Evolutionary conservation across 139 green algal species (phyloP).

Genomic region (Gonium pectorale): DNA sequence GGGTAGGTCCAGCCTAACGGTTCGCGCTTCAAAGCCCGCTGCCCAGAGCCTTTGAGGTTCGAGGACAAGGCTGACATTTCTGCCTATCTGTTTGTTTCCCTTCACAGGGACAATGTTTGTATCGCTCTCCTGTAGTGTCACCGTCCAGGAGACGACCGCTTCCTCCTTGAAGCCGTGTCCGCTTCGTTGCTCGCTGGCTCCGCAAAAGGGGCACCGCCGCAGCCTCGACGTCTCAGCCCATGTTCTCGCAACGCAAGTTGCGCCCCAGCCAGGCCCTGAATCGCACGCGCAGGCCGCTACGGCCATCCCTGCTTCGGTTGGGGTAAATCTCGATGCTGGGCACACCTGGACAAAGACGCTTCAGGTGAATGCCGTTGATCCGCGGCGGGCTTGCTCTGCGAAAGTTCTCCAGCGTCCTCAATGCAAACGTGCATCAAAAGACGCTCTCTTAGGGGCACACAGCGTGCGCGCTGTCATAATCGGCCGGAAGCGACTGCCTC

Average conservation of each 20-base stretch:
- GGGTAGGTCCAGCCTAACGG: too few species aligned
- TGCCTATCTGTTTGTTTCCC: too few species aligned
- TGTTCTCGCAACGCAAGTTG: constrained; percentile 6
- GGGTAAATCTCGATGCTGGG: neutral
- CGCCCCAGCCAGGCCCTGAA: neutral
- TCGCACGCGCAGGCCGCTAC: neutral
- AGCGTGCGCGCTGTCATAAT: too few species aligned
- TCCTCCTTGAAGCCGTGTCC: neutral
- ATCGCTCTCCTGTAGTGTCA: neutral
- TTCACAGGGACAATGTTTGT: too few species aligned
- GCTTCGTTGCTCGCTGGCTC: neutral
- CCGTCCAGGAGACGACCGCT: constrained; percentile 10
- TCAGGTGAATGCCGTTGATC: neutral
- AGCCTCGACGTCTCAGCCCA: constrained; percentile 13
- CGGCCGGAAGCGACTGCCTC: neutral
- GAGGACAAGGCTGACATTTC: too few species aligned
- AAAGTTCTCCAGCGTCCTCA: too few species aligned
- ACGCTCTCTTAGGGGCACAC: too few species aligned
- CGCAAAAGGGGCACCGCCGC: neutral
- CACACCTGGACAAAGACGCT: neutral
- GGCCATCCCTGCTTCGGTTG: neutral
- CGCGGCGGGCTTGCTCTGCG: neutral
- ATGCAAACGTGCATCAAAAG: too few species aligned
- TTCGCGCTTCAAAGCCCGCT: too few species aligned
- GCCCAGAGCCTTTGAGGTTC: too few species aligned